Evolutionary conservation across 2,329 filamentous ascomycete genomes (phyloP), one percentile per base, ranked within the genome.

Genomic region (Aspergillus transmontanensis): DNA sequence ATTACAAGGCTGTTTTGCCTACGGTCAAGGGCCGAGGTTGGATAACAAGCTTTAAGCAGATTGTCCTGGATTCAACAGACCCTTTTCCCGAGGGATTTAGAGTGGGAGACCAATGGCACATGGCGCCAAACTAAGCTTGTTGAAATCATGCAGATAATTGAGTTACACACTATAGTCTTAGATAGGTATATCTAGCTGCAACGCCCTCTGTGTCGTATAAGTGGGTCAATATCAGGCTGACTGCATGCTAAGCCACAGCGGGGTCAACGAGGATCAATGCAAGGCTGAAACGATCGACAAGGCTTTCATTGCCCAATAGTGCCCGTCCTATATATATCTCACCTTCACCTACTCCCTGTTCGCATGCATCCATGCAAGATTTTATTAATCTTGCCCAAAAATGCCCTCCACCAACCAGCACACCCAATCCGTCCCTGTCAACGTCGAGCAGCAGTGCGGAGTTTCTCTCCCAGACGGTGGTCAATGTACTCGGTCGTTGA

Each of bases 401-500:
- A 48, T 48, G 45, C 14, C 45, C 45, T 28, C 21, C 14, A 36
- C 34, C 34, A 36, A 14, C 6, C 16, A 48, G 32, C 41, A 41
- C 19, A 10, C 46, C 23, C 46, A 43, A 10, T 46, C 34, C 6
- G 23, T 92, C 0, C 94, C 94, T 2, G 94, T 97, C 50, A 93
- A 97, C 78, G 93, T 97, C 23, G 94, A 97, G 81, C 88, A 91
- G 71, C 94, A 97, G 80, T 97, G 94, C 73, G 94, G 94, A 84
- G 94, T 97, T 43, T 84, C 90, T 26, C 83, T 97, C 60, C 87
- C 91, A 0, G 96, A 96, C 73, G 93, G 93, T 1, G 90, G 92
- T 64, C 91, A 90, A 59, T 97, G 94, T 76, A 94, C 94, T 11
- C 84, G 94, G 61, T 96, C 92, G 3, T 80, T 97, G 63, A 97